These are phyloP conservation scores for Acer campestre DNA, from an alignment of 345 rosid species.

Conservation along the genomic window DNA sequence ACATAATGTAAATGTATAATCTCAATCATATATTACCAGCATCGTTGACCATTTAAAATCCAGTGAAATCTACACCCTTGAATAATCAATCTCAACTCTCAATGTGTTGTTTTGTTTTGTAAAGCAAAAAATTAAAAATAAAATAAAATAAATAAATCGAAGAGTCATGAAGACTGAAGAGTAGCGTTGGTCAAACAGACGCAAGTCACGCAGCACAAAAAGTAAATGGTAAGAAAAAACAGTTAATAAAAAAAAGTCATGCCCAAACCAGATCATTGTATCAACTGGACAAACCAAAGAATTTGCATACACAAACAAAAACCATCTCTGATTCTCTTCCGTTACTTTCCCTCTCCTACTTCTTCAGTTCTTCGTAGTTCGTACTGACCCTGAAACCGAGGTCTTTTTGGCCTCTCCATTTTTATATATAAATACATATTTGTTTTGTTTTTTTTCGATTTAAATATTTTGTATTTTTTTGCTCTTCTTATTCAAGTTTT, in stretches of 20 bases:
- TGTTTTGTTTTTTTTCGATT: too few relatives aligned
- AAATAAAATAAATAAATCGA: not conserved
- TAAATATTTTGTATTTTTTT: not conserved
- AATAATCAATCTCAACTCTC: too few relatives aligned
- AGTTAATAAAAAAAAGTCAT: slow-evolving; percentile 1
- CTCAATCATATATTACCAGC: too few relatives aligned
- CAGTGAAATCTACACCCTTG: too few relatives aligned
- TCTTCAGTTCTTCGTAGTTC: slow-evolving; percentile 24
- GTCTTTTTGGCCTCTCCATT: slow-evolving; percentile 6
- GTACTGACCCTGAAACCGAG: slow-evolving; percentile 13
- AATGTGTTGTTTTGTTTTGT: too few relatives aligned
- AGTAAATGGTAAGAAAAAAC: not conserved
- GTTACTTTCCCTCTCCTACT: not conserved
- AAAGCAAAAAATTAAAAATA: too few relatives aligned
- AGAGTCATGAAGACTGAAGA: not conserved
- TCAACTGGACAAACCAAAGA: not conserved
- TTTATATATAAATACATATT: not conserved
- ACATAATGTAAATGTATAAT: too few relatives aligned
- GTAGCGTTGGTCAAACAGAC: not conserved
- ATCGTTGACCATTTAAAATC: too few relatives aligned
- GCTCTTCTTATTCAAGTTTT: not conserved
- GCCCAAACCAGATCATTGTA: not conserved
- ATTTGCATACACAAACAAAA: not conserved
- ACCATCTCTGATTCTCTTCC: not conserved
- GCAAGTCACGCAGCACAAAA: not conserved